Conservation (phyloP, 2,329 filamentous ascomycete species). For the Neurospora sp. region DNA sequence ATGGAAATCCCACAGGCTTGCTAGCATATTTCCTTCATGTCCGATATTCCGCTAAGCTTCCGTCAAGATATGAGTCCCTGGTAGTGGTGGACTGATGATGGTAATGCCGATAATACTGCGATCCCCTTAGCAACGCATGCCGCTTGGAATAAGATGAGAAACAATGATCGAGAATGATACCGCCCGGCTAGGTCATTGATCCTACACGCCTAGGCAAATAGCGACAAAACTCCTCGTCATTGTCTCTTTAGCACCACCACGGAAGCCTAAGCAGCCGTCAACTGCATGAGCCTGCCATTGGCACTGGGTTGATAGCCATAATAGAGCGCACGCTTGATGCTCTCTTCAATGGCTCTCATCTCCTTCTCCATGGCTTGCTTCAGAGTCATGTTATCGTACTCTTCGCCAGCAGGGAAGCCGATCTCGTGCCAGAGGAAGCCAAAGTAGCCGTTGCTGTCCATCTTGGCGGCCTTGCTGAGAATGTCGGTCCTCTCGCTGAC, state of each 20-base stretch:
- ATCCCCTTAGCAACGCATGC: background rate
- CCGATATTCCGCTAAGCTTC: background rate
- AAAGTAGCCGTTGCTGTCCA: conserved; percentile 35
- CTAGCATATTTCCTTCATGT: background rate
- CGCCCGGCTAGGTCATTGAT: background rate
- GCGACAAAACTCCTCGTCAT: background rate
- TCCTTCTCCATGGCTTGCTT: conserved; percentile 35
- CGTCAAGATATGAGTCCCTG: background rate
- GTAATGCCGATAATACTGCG: background rate
- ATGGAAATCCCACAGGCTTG: background rate
- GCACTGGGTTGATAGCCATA: background rate
- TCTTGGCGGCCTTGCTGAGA: conserved; percentile 17
- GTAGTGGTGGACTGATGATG: background rate
- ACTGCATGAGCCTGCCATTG: background rate
- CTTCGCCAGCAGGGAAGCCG: conserved; percentile 27
- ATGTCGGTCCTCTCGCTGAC: conserved; percentile 32
- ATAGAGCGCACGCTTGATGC: background rate
- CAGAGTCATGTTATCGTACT: conserved; percentile 40
- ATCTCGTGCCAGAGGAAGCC: conserved; percentile 43
- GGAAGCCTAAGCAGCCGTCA: background rate
- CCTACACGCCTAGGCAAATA: no score
- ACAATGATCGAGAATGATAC: background rate
- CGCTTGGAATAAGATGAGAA: background rate
- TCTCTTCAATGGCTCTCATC: conserved; percentile 35
- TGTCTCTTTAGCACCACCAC: background rate